phyloP scores from a whole-genome alignment of 352 stramenopile genomes.

The Elongisporangium undulatum region DNA sequence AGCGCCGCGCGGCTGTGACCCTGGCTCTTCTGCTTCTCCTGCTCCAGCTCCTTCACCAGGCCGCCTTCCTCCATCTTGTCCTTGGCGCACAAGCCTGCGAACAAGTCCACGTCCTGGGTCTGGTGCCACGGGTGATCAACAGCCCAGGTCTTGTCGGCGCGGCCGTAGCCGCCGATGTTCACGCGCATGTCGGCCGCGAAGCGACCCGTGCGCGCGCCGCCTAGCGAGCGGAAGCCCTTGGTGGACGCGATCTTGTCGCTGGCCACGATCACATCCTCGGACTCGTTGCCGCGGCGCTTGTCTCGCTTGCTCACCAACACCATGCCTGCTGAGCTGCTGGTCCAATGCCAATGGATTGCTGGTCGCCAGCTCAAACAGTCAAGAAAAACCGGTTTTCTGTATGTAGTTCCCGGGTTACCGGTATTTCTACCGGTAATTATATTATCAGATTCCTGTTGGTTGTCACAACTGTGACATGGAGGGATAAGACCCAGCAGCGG shows the following conservation, averaged over 20 bases:
- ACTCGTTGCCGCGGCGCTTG: slow-evolving; percentile 63
- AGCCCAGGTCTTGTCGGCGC: slow-evolving; percentile 72
- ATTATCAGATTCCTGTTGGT: background rate
- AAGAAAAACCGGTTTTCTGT: background rate
- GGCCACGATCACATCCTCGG: slow-evolving; percentile 50
- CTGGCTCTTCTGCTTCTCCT: slow-evolving; percentile 26
- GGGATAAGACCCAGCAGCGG: background rate
- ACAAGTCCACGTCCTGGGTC: slow-evolving; percentile 44
- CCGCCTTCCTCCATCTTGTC: slow-evolving; percentile 66
- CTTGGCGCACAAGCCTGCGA: slow-evolving; percentile 36
- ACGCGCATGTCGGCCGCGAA: slow-evolving; percentile 82
- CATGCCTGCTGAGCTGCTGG: slow-evolving; percentile 29
- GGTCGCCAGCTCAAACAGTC: background rate
- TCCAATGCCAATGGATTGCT: background rate
- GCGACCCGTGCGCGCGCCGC: slow-evolving; percentile 42
- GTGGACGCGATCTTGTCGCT: slow-evolving; percentile 64
- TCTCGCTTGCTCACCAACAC: slow-evolving; percentile 68
- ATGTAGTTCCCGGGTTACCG: too few species aligned
- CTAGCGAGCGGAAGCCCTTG: slow-evolving; percentile 59
- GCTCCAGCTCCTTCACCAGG: slow-evolving; percentile 26
- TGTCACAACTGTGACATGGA: too few species aligned
- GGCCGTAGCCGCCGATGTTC: slow-evolving; percentile 64
- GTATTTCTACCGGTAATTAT: background rate
- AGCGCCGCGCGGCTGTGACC: slow-evolving; percentile 67
- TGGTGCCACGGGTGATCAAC: slow-evolving; percentile 79